These are phyloP conservation scores for Datisca glomerata DNA, from an alignment of 306 rosid species.

Conservation along the genomic window DNA sequence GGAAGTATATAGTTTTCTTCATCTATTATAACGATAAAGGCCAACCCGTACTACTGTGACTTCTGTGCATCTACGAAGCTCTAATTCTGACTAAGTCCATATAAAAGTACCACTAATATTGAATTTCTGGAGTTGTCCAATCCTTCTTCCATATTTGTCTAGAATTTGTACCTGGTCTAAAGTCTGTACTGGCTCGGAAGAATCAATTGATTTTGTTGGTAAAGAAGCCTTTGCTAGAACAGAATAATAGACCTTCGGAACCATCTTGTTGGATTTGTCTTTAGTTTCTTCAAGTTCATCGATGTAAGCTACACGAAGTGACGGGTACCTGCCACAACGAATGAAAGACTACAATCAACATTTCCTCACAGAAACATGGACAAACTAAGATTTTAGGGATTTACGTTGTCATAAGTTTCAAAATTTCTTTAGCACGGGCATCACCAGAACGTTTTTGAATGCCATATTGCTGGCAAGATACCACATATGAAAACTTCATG, in stretches of 20 bases:
- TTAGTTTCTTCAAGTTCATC: constrained; percentile 87
- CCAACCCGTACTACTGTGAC: no score
- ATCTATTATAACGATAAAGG: not conserved
- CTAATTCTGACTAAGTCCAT: no score
- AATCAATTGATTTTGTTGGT: constrained; percentile 58
- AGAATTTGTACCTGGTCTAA: constrained; percentile 64
- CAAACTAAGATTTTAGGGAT: constrained; percentile 11
- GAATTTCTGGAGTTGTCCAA: not conserved
- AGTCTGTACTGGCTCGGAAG: constrained; percentile 63
- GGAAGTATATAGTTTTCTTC: not conserved
- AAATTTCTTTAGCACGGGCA: constrained; percentile 69
- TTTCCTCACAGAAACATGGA: constrained; percentile 8
- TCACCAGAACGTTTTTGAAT: constrained; percentile 77
- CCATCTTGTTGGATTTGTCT: constrained; percentile 44
- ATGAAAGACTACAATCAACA: constrained; percentile 11
- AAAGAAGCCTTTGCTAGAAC: constrained; percentile 80
- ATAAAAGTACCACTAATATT: not conserved
- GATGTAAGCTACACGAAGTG: constrained; percentile 90
- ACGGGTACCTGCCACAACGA: constrained; percentile 55
- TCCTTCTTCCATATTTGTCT: constrained; percentile 8
- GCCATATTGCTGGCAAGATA: constrained; percentile 89
- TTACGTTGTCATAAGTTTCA: constrained; percentile 79
- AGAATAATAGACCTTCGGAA: constrained; percentile 73
- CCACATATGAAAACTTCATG: constrained; percentile 83
- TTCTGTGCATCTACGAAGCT: no score